Percentiles rank a stretch among this genome's conserved stretches.
Evolutionary conservation across 2,329 filamentous ascomycete genomes (phyloP).

Genomic region (Apiospora saccharicola): DNA sequence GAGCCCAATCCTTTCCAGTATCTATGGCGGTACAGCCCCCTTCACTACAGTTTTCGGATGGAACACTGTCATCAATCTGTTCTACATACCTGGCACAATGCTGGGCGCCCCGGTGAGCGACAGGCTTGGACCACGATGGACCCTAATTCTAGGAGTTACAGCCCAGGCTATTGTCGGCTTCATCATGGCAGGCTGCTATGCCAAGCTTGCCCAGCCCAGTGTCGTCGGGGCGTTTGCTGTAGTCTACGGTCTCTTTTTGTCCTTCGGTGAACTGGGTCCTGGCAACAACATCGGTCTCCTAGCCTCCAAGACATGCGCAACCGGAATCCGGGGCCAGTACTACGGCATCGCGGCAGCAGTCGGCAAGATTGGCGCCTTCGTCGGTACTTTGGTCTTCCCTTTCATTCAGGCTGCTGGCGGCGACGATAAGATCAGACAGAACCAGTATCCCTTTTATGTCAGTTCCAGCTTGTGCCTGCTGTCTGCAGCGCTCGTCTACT

Average conservation of each 20-base stretch:
- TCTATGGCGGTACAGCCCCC: slow-evolving; percentile 65
- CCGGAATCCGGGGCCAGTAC: slow-evolving; percentile 80
- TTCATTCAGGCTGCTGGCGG: slow-evolving; percentile 71
- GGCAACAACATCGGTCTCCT: slow-evolving; percentile 92
- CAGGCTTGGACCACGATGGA: slow-evolving; percentile 78
- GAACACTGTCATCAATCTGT: slow-evolving; percentile 87
- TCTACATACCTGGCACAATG: slow-evolving; percentile 85
- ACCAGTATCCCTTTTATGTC: slow-evolving; percentile 93
- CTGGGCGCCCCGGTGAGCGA: slow-evolving; percentile 81
- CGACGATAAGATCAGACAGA: slow-evolving; percentile 60
- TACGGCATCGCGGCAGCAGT: slow-evolving; percentile 75
- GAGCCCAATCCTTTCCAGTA: slow-evolving; percentile 72
- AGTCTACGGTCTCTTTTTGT: slow-evolving; percentile 80
- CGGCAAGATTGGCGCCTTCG: slow-evolving; percentile 83
- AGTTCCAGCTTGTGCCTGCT: slow-evolving; percentile 79
- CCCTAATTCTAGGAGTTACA: slow-evolving; percentile 73
- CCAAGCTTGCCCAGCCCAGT: slow-evolving; percentile 67
- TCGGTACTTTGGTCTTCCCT: slow-evolving; percentile 84
- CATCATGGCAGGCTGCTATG: slow-evolving; percentile 85
- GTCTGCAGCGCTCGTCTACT: slow-evolving; percentile 69
- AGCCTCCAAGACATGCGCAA: slow-evolving; percentile 87
- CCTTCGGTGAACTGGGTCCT: slow-evolving; percentile 81
- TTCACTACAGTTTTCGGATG: slow-evolving; percentile 85
- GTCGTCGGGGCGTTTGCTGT: slow-evolving; percentile 81
- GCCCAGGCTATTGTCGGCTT: slow-evolving; percentile 83